Conservation (phyloP, 2,329 filamentous ascomycete species). For the Aureobasidium sp. region DNA sequence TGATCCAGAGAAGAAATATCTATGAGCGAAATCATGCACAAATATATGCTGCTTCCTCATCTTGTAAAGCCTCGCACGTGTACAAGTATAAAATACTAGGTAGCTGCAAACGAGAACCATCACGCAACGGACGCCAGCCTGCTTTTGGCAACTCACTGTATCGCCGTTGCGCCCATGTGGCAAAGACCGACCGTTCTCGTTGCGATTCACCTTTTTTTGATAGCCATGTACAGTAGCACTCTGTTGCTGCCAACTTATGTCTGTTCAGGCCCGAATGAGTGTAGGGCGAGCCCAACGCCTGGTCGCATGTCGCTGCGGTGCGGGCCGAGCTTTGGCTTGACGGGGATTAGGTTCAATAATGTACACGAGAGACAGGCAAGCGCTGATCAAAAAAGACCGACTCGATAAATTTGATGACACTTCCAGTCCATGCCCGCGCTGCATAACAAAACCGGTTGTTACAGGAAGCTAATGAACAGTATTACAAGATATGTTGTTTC, state of each 20-base stretch:
- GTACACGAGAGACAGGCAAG: not conserved
- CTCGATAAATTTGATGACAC: no score
- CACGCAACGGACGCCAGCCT: not conserved
- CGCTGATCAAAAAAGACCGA: no score
- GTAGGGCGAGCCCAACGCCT: not conserved
- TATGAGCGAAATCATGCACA: conserved; percentile 31
- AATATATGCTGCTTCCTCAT: not conserved
- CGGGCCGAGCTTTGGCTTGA: not conserved
- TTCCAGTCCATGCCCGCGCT: no score
- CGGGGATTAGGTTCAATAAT: not conserved
- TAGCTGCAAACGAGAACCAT: not conserved
- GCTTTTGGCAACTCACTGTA: not conserved
- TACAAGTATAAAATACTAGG: not conserved
- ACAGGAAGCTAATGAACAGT: no score
- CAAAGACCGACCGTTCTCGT: not conserved
- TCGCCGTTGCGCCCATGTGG: not conserved
- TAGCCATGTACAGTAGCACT: not conserved
- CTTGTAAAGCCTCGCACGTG: not conserved
- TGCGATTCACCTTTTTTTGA: not conserved
- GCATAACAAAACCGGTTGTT: no score
- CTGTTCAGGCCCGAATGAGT: not conserved
- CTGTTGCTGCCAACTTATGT: not conserved
- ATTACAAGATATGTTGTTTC: no score
- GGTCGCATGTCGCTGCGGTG: conserved; percentile 1
- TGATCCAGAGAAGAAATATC: conserved; percentile 77